These are phyloP conservation scores for Diospyros kaki DNA, from an alignment of 148 eudicot species.

Conservation along the genomic window DNA sequence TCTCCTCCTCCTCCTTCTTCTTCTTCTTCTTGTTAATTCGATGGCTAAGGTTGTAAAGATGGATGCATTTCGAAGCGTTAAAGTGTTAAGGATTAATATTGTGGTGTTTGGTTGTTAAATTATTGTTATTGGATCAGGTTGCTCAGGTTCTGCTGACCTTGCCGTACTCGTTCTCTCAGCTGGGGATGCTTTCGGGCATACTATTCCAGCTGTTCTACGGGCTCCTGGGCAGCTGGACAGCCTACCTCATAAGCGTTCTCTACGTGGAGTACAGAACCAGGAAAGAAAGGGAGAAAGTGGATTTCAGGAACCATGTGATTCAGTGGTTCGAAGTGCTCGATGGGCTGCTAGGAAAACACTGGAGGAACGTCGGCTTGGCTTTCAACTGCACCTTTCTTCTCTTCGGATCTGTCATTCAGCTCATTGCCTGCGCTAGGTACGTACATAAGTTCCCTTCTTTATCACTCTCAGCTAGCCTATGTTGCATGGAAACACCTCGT, in stretches of 20 bases:
- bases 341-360: conserved; percentile 84
- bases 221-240: conserved; percentile 89
- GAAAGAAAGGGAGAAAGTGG: conserved; percentile 88
- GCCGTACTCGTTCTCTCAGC: conserved; percentile 96
- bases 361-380: conserved; percentile 98
- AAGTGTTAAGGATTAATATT: background rate
- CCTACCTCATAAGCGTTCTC: conserved; percentile 81
- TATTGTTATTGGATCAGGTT: conserved; percentile 39
- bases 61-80: background rate
- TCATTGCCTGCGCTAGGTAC: conserved; percentile 96
- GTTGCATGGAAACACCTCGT: too few relatives aligned
- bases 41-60: too few relatives aligned
- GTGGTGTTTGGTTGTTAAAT: background rate
- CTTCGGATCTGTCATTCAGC: conserved; percentile 95
- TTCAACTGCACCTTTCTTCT: conserved; percentile 89
- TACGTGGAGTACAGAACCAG: conserved; percentile 91
- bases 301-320: conserved; percentile 92
- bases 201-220: conserved; percentile 82
- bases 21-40: too few relatives aligned
- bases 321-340: conserved; percentile 99
- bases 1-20: background rate
- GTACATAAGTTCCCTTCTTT: background rate
- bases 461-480: too few relatives aligned
- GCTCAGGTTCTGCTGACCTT: conserved; percentile 90
- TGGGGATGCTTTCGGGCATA: conserved; percentile 82